phyloP scores from a whole-genome alignment of 163 green algal genomes.

The Scenedesmus sp. region DNA sequence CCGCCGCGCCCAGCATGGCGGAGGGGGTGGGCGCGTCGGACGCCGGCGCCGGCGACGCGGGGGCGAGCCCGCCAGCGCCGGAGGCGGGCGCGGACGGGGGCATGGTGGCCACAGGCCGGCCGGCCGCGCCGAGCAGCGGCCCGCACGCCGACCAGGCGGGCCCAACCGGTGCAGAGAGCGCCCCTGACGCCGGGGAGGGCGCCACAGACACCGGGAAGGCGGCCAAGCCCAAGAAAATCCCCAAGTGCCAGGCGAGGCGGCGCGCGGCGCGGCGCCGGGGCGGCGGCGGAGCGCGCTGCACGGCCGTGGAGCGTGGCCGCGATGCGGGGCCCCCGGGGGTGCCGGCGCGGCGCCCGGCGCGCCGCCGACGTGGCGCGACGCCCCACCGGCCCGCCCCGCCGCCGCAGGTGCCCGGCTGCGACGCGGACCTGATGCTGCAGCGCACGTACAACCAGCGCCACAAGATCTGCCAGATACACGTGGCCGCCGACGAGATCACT shows the following conservation, averaged over 20 bases:
- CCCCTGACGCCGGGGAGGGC: not conserved
- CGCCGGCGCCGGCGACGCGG: too few relatives aligned
- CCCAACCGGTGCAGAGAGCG: not conserved
- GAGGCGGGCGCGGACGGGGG: not conserved
- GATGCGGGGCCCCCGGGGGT: not conserved
- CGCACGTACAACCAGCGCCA: slow-evolving; percentile 42
- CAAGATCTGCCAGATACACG: slow-evolving; percentile 30
- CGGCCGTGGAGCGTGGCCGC: too few relatives aligned
- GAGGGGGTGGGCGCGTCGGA: too few relatives aligned
- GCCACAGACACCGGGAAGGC: not conserved
- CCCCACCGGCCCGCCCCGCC: not conserved
- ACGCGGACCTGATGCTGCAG: slow-evolving; percentile 23
- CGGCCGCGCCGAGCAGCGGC: too few relatives aligned
- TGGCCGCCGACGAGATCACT: slow-evolving; percentile 11
- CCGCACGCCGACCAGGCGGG: too few relatives aligned
- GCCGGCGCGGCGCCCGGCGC: not conserved
- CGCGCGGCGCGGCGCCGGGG: not conserved
- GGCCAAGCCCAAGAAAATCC: slow-evolving; percentile 9
- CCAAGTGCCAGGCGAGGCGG: not conserved
- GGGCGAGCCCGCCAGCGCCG: not conserved
- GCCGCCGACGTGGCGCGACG: not conserved
- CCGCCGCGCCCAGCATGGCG: too few relatives aligned
- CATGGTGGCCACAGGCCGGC: not conserved
- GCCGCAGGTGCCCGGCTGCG: slow-evolving; percentile 31
- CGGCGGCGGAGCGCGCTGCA: not conserved